Conservation (phyloP, 768 basidiomycete genomes). For the Pleurotus ostreatus region DNA sequence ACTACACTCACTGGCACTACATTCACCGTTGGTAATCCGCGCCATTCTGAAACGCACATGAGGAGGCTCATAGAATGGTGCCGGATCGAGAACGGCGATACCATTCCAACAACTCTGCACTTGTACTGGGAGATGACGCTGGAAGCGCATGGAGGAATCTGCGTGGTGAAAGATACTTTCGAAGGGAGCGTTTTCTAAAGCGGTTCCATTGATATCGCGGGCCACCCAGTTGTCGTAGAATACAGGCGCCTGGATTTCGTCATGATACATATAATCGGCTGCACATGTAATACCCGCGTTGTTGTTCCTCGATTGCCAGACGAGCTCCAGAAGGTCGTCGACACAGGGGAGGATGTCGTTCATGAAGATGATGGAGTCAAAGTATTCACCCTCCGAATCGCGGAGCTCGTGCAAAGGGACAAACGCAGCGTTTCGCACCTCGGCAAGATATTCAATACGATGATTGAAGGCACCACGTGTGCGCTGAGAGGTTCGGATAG, state of each 20-base stretch:
- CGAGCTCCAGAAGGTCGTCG: conserved; percentile 95
- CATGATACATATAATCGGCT: conserved; percentile 98
- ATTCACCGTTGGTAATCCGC: conserved; percentile 79
- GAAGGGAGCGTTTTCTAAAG: conserved; percentile 96
- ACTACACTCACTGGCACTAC: conserved; percentile 93
- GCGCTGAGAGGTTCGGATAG: conserved; percentile 89
- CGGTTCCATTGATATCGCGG: conserved; percentile 97
- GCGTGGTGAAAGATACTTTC: conserved; percentile 89
- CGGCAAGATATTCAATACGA: conserved; percentile 99
- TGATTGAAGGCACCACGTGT: conserved; percentile 97
- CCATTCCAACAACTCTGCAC: conserved; percentile 99
- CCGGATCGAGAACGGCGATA: conserved; percentile 91
- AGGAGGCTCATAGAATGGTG: conserved; percentile 88
- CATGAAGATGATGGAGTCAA: conserved; percentile 98
- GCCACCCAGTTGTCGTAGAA: conserved; percentile 99
- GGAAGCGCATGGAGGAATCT: conserved; percentile 76
- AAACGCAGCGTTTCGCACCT: conserved; percentile 98
- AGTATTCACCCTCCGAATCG: conserved; percentile 89
- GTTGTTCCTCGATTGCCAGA: conserved; percentile 89
- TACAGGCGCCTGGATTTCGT: conserved; percentile 88
- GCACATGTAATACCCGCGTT: conserved; percentile 99
- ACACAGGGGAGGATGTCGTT: conserved; percentile 98
- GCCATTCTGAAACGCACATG: conserved; percentile 98
- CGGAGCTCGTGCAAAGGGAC: conserved; percentile 92
- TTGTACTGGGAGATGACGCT: conserved; percentile 88